Conservation (phyloP, 2,329 filamentous ascomycete genomes). For the Verticillium longisporum region DNA sequence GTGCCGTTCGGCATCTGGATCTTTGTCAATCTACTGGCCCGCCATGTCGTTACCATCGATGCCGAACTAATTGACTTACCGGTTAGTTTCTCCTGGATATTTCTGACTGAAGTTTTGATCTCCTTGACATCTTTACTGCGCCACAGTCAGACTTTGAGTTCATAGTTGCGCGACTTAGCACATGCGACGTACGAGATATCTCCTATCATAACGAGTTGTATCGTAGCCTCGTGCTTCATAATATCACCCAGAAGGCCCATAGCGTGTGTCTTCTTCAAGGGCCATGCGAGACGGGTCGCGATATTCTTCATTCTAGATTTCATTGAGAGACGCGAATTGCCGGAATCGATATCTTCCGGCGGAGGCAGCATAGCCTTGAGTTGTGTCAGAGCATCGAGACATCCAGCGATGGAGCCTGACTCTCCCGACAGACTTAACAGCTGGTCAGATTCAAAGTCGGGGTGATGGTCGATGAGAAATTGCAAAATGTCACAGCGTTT, state of each 20-base stretch:
- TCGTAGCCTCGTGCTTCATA: neutral
- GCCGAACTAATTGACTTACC: no score
- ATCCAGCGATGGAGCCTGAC: neutral
- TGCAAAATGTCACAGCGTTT: neutral
- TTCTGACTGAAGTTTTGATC: no score
- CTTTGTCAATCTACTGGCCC: neutral
- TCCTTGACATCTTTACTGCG: neutral
- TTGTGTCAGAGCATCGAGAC: neutral
- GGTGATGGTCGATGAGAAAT: neutral
- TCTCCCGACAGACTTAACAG: neutral
- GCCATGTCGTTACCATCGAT: neutral
- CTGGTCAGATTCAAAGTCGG: neutral
- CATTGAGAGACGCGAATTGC: neutral
- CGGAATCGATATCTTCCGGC: neutral
- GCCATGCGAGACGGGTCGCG: neutral
- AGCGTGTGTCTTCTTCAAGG: neutral
- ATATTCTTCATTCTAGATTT: neutral
- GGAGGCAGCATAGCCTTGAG: neutral
- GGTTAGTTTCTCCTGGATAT: no score
- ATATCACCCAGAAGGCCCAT: neutral
- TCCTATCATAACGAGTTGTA: neutral
- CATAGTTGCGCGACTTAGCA: neutral
- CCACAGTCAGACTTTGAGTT: neutral
- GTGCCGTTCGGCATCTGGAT: neutral
- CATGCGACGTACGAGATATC: neutral